A percentile compares a stretch with the other conserved stretches of the same genome.
These are phyloP conservation scores for Alternaria sp. DNA, from an alignment of 2,329 filamentous ascomycete species.

Conservation along the genomic window DNA sequence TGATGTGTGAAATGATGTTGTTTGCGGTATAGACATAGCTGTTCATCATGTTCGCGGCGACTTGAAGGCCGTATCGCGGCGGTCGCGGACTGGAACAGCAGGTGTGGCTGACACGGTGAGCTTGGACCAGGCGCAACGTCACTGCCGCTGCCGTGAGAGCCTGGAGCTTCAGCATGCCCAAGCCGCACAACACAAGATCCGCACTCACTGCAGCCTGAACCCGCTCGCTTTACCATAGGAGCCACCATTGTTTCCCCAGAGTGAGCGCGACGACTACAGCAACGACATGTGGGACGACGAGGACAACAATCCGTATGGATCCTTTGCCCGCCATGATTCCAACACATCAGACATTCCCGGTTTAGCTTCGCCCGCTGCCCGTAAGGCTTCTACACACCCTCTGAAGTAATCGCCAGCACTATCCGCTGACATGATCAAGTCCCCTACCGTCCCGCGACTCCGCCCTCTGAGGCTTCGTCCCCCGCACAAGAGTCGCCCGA, in stretches of 20 bases:
- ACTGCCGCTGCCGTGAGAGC: constrained; percentile 15
- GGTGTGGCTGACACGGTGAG: constrained; percentile 9
- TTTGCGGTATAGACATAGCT: too few species aligned
- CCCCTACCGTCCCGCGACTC: constrained; percentile 64
- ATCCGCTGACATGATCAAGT: constrained; percentile 32
- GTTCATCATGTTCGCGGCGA: too few species aligned
- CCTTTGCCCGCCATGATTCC: constrained; percentile 87
- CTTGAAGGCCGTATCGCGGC: not conserved
- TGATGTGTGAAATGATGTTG: not conserved
- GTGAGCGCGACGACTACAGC: not conserved
- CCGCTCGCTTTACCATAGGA: not conserved
- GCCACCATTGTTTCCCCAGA: not conserved
- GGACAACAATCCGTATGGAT: constrained; percentile 97
- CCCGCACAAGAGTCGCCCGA: constrained; percentile 72
- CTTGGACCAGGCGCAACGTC: constrained; percentile 18
- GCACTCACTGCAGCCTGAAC: not conserved
- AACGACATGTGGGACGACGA: constrained; percentile 95
- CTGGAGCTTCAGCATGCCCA: constrained; percentile 15
- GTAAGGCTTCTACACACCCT: constrained; percentile 37
- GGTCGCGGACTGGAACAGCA: not conserved
- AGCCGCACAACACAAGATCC: constrained; percentile 4
- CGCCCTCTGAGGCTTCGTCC: constrained; percentile 75
- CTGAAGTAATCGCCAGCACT: not conserved
- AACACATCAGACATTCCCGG: constrained; percentile 68
- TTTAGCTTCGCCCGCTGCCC: constrained; percentile 50